These are phyloP conservation scores for Tetradesmus obliquus DNA, from an alignment of 139 green algal genomes.

Conservation along the genomic window DNA sequence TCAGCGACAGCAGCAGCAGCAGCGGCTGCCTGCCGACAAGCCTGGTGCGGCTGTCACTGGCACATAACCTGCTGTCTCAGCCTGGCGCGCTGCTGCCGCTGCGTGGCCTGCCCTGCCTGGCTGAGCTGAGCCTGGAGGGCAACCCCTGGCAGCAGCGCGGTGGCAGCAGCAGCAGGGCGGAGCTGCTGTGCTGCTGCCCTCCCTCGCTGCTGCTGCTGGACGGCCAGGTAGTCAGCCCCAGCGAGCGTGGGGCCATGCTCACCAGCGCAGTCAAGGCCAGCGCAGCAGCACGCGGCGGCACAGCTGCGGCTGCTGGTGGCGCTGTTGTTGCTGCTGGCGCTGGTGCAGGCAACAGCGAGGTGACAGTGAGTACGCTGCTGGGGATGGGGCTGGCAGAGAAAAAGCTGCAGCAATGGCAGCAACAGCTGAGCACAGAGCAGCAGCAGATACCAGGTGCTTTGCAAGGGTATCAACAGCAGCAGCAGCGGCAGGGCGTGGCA, in stretches of 20 bases:
- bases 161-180: background rate
- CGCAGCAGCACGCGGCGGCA: background rate
- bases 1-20: background rate
- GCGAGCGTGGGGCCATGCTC: background rate
- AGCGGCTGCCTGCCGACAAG: background rate
- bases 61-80: background rate
- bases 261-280: background rate
- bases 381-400: background rate
- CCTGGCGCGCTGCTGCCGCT: background rate
- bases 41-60: slow-evolving; percentile 20
- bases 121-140: background rate
- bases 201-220: slow-evolving; percentile 11
- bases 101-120: background rate
- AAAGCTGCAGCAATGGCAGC: background rate
- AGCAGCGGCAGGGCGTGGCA: background rate
- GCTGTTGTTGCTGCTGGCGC: background rate
- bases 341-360: background rate
- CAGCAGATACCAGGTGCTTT: background rate
- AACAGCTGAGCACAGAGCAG: background rate
- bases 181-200: slow-evolving; percentile 21
- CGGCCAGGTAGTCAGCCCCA: background rate
- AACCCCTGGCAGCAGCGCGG: slow-evolving; percentile 19
- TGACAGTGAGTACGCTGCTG: background rate
- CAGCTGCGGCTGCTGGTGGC: background rate
- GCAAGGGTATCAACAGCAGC: no score